Evolutionary conservation across 306 rosid species (phyloP).

Genomic region (Dalbergia cultrata): DNA sequence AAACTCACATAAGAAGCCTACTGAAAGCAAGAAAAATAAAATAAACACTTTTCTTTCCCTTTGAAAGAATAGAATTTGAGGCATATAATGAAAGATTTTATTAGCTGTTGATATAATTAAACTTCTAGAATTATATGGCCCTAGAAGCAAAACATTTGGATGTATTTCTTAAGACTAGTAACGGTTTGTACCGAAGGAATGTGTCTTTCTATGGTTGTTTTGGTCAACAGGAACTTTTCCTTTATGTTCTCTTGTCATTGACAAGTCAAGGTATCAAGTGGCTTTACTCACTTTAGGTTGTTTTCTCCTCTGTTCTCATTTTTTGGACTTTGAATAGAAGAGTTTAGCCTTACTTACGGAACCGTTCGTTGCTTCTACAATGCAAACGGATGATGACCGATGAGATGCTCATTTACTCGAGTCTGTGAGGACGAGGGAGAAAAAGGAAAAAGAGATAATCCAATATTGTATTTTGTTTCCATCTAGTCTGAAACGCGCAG

Average conservation of each 20-base stretch:
- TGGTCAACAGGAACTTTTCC: constrained; percentile 11
- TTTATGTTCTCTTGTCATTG: not conserved
- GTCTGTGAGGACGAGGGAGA: not conserved
- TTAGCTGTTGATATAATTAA: too few relatives aligned
- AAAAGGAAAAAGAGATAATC: not conserved
- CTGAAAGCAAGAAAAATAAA: not conserved
- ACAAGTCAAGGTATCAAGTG: constrained; percentile 1
- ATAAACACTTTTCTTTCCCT: not conserved
- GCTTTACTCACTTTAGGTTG: not conserved
- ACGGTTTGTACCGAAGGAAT: constrained; percentile 13
- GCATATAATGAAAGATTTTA: not conserved
- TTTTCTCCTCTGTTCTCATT: not conserved
- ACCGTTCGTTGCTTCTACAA: not conserved
- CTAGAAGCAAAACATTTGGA: not conserved
- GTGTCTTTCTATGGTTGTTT: constrained; percentile 8
- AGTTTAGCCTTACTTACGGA: not conserved
- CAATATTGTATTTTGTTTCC: constrained; percentile 34
- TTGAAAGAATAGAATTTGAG: not conserved
- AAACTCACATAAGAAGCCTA: not conserved
- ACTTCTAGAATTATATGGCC: not conserved
- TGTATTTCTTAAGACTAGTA: not conserved
- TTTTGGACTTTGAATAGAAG: constrained; percentile 4
- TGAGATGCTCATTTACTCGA: constrained; percentile 14
- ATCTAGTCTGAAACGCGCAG: not conserved
- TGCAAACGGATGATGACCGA: not conserved